These are phyloP conservation scores for Achlya hypogyna DNA, from an alignment of 352 stramenopile species.

Conservation along the genomic window DNA sequence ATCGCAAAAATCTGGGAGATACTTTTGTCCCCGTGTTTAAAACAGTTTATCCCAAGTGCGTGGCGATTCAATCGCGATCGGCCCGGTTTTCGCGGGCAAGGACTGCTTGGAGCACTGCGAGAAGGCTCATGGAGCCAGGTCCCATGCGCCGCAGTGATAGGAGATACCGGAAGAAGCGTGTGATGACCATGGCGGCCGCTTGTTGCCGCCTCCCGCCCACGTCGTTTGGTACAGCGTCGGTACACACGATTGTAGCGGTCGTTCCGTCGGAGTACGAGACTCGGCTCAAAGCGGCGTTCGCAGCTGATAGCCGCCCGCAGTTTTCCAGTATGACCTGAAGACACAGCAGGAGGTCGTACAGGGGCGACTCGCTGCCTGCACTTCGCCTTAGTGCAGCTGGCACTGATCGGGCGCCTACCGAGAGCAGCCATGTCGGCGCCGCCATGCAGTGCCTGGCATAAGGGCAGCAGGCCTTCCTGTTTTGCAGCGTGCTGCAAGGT, in stretches of 20 bases:
- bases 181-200: conserved; percentile 10
- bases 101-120: conserved; percentile 1
- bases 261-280: conserved; percentile 3
- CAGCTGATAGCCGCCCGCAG: not conserved
- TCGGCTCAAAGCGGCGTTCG: not conserved
- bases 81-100: not conserved
- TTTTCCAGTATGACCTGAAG: conserved; percentile 9
- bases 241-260: conserved; percentile 4
- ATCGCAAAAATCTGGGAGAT: not conserved
- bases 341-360: conserved; percentile 8
- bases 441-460: not conserved
- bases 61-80: too few species aligned
- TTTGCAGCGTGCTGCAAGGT: conserved; percentile 14
- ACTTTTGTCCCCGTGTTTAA: not conserved
- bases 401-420: not conserved
- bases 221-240: conserved; percentile 3
- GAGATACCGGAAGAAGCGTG: conserved; percentile 19
- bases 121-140: not conserved
- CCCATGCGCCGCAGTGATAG: conserved; percentile 1
- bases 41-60: not conserved
- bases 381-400: not conserved
- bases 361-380: not conserved
- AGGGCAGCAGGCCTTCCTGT: conserved; percentile 3
- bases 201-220: not conserved
- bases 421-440: not conserved